Percentiles rank a stretch among this genome's conserved stretches.
Conservation (phyloP, 1,284 basidiomycete genomes). For the Ceratobasidium sp. region DNA sequence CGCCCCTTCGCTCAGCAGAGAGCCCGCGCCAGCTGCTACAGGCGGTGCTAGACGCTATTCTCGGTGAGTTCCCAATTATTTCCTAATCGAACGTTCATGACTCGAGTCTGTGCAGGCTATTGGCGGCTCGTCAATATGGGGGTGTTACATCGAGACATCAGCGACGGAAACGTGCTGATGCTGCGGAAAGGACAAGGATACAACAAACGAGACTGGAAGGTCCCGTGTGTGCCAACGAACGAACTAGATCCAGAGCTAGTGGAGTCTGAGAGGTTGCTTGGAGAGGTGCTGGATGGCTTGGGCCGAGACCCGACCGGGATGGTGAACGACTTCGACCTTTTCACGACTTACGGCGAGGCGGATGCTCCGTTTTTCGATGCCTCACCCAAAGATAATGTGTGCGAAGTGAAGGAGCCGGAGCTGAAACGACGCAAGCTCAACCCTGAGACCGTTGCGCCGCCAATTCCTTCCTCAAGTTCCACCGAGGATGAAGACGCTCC, state of each 20-base stretch:
- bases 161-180: slow-evolving; percentile 25
- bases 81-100: neutral
- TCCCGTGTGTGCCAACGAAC: neutral
- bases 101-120: slow-evolving; percentile 8
- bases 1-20: neutral
- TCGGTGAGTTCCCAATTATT: neutral
- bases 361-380: too few species aligned
- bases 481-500: neutral
- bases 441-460: neutral
- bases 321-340: slow-evolving; percentile 23
- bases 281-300: neutral
- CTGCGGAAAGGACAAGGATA: neutral
- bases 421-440: neutral
- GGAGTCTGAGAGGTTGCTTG: neutral
- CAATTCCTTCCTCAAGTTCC: neutral
- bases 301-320: slow-evolving; percentile 11
- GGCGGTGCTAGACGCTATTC: neutral
- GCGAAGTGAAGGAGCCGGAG: too few species aligned
- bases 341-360: neutral
- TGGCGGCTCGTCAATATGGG: slow-evolving; percentile 18
- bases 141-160: slow-evolving; percentile 20
- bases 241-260: neutral
- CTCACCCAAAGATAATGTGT: too few species aligned
- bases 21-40: neutral
- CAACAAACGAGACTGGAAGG: neutral